Base-by-base conservation (phyloP, 352 stramenopile genomes). In the Phytophthora pini region DNA sequence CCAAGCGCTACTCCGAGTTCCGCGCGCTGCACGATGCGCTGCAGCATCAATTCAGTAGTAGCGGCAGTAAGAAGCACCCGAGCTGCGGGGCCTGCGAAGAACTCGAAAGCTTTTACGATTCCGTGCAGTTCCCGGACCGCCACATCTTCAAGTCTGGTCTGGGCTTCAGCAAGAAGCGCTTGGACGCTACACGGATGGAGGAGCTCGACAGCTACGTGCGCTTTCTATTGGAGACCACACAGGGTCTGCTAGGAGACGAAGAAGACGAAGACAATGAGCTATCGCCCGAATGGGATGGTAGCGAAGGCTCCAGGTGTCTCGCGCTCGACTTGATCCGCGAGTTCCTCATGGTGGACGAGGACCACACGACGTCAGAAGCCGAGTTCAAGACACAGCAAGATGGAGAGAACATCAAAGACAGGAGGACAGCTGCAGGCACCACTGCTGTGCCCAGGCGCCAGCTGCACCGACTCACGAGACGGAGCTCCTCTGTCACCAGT, bases 1-100 rank as follows among this genome's bases (percentile, higher is more conserved):
- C 84, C 63, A 80, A 84, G 38, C 84, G 84, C 41, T 93, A 88
- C 68, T 91, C 82, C 20, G 84, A 90, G 66, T 93, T 93, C 60
- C 84, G 84, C 29, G 70, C 68, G 38, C 68, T 92, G 38, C 68
- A 90, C 55, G 67, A 69, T 13, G 59, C 63, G 36, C 68, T 93
- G 17, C 65, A 65, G 29, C 53, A 40, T 2, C 61, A 74, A 29
- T 81, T 88, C 24, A 46, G 26, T 17, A 34, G 43, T 38, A 59
- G 41, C 24, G 36, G 65, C 45, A 58, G 50, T 43, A 59, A 68
- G 24, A 7, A 29, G 24, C 63, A 76, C 39, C 1, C 32, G 12
- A 53, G 36, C 15, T 91, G 84, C 60, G 36, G 57, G 20, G 69
- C 80, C 12, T 93, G 84, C 53, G 56, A 68, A 3, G 76, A 90